Base-by-base conservation (phyloP, 2,329 filamentous ascomycete species). In the Nothophaeocryptopus gaeumannii region DNA sequence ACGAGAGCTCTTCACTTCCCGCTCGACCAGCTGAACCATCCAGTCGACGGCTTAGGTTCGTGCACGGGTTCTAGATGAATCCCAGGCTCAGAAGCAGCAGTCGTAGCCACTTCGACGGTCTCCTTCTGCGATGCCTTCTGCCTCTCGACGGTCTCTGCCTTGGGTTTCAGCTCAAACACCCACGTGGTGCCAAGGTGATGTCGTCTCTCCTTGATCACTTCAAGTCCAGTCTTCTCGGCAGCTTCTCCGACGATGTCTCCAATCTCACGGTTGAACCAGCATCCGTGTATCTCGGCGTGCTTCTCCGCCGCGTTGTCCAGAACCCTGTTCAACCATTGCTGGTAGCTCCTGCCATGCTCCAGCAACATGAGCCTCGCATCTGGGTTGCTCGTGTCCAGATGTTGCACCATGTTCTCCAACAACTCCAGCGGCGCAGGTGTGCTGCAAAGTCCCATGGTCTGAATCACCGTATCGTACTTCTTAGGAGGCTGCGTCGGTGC, bases 191-290 rank as follows among this genome's bases (percentile, higher is more conserved):
- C 75, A 53, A 76, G 67, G 55, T 77, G 72, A 56, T 71, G 69
- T 52, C 75, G 67, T 56, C 68, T 67, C 53, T 75, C 69, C 12
- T 65, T 58, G 9, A 76, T 72, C 2, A 78, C 67, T 51, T 77
- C 73, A 39, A 78, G 58, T 12, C 74, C 74, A 46, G 69, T 74
- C 36, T 71, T 65, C 45, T 69, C 62, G 8, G 76, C 75, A 45
- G 72, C 76, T n/a, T 72, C 67, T 41, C 72, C 63, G 8, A 77
- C 73, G 47, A 78, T 71, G 47, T 65, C 67, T 7, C 71, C 74
- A 55, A 78, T 75, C 46, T 78, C 75, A 54, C 74, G 74, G 56
- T 78, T 78, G 71, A 72, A 78, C 74, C 75, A 78, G 57, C 75
- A 78, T 13, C 75, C 75, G 53, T 76, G 72, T 39, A 71, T 66